Percentiles rank a stretch among this genome's conserved stretches.
Conservation (phyloP, 106 monocot species). For the Dendrobium officinale region DNA sequence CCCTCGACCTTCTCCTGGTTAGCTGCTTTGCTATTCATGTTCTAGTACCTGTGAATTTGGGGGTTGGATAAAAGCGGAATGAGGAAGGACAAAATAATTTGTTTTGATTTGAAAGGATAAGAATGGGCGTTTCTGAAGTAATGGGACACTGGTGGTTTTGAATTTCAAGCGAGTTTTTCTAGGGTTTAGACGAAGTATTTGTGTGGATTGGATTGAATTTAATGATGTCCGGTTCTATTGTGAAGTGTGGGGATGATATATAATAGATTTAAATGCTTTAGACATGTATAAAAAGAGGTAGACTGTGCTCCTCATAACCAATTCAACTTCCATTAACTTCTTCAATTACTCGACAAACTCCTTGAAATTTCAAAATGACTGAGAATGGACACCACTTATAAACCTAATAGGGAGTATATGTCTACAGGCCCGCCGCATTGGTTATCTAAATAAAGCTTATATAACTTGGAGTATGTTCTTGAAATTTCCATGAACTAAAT, state of each 20-base stretch:
- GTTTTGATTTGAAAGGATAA: not conserved
- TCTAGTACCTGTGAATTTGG: not conserved
- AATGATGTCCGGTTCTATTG: no score
- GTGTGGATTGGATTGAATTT: no score
- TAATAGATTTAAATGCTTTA: not conserved
- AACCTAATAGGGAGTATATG: no score
- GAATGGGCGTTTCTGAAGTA: not conserved
- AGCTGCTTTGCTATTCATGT: slow-evolving; percentile 2
- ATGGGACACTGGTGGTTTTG: not conserved
- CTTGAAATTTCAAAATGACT: no score
- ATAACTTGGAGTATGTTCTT: no score
- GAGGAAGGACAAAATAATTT: not conserved
- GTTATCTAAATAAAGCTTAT: no score
- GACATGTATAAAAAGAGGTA: not conserved
- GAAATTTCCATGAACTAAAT: no score
- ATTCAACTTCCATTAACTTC: not conserved
- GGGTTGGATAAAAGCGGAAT: not conserved
- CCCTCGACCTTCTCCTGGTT: slow-evolving; percentile 92
- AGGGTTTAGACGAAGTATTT: not conserved
- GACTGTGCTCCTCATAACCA: not conserved
- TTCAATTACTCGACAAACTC: no score
- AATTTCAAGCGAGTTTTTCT: not conserved
- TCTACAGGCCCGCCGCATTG: no score
- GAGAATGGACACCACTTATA: no score
- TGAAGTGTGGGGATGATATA: not conserved